Conservation (phyloP, 495 filamentous ascomycete species). For the Lineolata rhizophorae region DNA sequence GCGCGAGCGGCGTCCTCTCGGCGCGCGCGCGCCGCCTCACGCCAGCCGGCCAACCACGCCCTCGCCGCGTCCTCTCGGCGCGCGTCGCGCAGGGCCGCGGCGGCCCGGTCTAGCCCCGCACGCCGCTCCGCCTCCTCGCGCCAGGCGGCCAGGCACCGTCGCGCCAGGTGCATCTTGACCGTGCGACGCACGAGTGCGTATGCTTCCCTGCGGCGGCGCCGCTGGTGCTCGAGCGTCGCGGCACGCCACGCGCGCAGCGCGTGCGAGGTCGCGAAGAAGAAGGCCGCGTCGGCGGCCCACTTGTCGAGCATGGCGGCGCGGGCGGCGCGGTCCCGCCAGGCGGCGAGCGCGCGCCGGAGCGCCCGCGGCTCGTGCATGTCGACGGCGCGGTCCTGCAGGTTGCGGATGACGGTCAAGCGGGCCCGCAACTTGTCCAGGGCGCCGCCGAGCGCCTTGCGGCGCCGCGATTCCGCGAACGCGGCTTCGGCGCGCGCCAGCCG, state of each 20-base stretch:
- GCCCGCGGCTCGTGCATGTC: conserved; percentile 31
- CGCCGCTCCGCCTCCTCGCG: conserved; percentile 17
- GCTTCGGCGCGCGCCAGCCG: conserved; percentile 8
- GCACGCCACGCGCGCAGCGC: conserved; percentile 32
- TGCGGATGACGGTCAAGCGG: background rate
- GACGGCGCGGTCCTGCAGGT: conserved; percentile 19
- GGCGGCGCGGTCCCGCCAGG: conserved; percentile 24
- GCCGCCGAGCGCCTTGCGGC: conserved; percentile 2
- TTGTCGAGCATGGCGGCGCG: conserved; percentile 27
- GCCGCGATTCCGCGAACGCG: conserved; percentile 6
- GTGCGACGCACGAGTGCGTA: conserved; percentile 35
- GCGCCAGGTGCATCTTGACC: conserved; percentile 34
- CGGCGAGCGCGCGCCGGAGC: conserved; percentile 24
- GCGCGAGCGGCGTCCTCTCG: too few species aligned
- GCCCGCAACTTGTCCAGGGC: conserved; percentile 5
- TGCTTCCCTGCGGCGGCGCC: conserved; percentile 32
- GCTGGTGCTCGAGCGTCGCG: conserved; percentile 26
- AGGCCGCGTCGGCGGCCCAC: conserved; percentile 32
- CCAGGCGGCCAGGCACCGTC: conserved; percentile 24
- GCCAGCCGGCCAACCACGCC: too few species aligned
- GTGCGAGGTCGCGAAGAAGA: conserved; percentile 34
- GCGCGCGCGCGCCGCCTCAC: too few species aligned
- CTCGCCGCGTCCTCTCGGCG: too few species aligned
- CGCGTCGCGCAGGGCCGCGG: too few species aligned
- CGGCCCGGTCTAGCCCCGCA: too few species aligned